Conservation (phyloP, 768 basidiomycete species). For the Crepidotus variabilis region DNA sequence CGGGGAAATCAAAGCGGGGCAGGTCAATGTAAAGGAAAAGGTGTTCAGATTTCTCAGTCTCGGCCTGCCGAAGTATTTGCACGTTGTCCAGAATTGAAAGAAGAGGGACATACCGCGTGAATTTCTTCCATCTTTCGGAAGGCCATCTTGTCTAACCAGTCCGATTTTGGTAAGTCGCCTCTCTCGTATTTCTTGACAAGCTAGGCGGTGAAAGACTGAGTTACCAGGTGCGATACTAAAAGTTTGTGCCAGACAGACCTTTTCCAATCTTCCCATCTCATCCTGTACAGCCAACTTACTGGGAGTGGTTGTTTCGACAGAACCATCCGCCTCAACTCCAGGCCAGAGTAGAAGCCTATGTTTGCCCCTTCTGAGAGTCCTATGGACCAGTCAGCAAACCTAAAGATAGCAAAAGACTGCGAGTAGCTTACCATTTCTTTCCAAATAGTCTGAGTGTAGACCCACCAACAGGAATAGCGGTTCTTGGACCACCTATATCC, state of each 20-base stretch:
- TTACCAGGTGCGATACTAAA: background rate
- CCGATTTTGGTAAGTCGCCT: constrained; percentile 89
- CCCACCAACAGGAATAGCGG: constrained; percentile 83
- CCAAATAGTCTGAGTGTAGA: constrained; percentile 89
- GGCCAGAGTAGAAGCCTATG: constrained; percentile 86
- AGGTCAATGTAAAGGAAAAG: constrained; percentile 96
- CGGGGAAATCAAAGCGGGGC: constrained; percentile 95
- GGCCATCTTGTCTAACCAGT: constrained; percentile 92
- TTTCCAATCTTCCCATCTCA: constrained; percentile 94
- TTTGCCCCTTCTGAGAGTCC: constrained; percentile 88
- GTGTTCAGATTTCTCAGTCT: constrained; percentile 88
- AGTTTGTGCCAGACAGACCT: constrained; percentile 42
- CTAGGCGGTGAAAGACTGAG: constrained; percentile 27
- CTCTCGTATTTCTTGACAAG: constrained; percentile 95
- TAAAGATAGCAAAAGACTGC: background rate
- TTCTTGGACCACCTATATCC: constrained; percentile 86
- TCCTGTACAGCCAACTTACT: constrained; percentile 80
- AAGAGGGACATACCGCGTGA: constrained; percentile 62
- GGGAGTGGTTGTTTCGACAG: constrained; percentile 76
- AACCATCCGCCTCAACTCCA: constrained; percentile 82
- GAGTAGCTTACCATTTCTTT: constrained; percentile 73
- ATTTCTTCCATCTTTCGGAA: constrained; percentile 96
- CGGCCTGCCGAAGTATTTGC: constrained; percentile 48
- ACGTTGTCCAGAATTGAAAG: background rate
- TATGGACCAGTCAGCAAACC: constrained; percentile 22